Evolutionary conservation across 345 rosid genomes (phyloP).

Genomic region (Populus alba): DNA sequence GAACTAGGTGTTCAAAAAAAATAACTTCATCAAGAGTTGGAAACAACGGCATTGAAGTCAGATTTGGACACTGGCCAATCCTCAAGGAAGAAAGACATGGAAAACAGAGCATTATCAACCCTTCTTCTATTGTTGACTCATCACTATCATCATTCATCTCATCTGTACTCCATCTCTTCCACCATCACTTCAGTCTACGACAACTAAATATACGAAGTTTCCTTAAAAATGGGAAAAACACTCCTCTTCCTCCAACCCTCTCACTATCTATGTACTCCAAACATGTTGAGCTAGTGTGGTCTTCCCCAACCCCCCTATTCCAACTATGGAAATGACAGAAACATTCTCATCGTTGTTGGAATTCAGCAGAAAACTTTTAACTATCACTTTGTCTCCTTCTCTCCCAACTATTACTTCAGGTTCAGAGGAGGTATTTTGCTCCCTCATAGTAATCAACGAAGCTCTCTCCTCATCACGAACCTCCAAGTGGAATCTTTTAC

Average conservation of each 20-base stretch:
- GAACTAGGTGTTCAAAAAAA: too few relatives aligned
- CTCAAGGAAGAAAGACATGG: too few relatives aligned
- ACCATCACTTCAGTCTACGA: constrained; percentile 1
- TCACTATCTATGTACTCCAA: neutral
- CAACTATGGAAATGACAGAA: constrained; percentile 22
- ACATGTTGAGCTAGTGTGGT: constrained; percentile 22
- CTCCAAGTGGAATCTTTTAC: neutral
- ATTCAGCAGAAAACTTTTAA: neutral
- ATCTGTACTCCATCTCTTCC: neutral
- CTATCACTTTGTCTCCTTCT: constrained; percentile 8
- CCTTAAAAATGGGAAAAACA: constrained; percentile 10
- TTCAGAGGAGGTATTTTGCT: neutral
- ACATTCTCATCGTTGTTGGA: neutral
- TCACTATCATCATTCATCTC: neutral
- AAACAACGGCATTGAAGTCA: too few relatives aligned
- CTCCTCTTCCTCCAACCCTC: neutral
- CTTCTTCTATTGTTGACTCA: neutral
- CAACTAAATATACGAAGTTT: neutral
- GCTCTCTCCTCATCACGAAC: neutral
- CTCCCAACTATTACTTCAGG: constrained; percentile 15
- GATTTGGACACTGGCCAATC: too few relatives aligned
- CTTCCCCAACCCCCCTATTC: constrained; percentile 28
- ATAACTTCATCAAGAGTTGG: too few relatives aligned
- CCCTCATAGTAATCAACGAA: neutral
- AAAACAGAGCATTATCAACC: too few relatives aligned